Evolutionary conservation across 169 alveolate species (phyloP).

Genomic region (Plasmodium inui): DNA sequence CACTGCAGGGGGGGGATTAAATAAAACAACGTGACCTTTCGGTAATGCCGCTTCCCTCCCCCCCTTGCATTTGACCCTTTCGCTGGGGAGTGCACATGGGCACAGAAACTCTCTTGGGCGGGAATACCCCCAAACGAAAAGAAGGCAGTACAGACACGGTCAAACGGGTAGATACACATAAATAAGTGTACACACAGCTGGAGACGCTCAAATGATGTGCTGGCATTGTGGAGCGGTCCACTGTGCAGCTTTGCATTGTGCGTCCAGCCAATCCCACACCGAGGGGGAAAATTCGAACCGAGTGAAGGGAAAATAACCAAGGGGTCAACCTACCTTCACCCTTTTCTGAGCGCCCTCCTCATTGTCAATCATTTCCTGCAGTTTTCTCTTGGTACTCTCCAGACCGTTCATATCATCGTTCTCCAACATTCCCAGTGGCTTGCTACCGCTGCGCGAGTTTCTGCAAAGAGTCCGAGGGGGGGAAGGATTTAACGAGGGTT

Average conservation of each 20-base stretch:
- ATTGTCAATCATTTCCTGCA: slow-evolving; percentile 64
- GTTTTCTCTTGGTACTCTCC: slow-evolving; percentile 49
- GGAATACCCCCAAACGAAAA: neutral
- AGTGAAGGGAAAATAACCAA: neutral
- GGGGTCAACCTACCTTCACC: neutral
- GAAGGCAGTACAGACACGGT: neutral
- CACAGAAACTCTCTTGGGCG: too few relatives aligned
- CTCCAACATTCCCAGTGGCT: slow-evolving; percentile 4
- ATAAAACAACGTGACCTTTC: neutral
- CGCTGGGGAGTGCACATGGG: neutral
- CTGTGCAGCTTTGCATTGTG: neutral
- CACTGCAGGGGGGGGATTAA: neutral
- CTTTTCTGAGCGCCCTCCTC: slow-evolving; percentile 47
- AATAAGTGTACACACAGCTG: neutral
- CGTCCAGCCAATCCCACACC: neutral
- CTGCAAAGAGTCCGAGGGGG: neutral
- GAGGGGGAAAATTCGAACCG: neutral
- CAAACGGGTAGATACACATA: neutral
- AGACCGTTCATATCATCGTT: neutral
- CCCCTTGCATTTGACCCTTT: neutral
- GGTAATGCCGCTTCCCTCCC: neutral
- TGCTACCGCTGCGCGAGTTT: slow-evolving; percentile 9
- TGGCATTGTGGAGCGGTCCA: neutral
- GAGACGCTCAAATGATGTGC: neutral
- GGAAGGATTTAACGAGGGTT: neutral